A percentile compares a stretch with the other conserved stretches of the same genome.
Conservation (phyloP, 371 early-diverging fungal genomes). For the Umbelopsis sp. region DNA sequence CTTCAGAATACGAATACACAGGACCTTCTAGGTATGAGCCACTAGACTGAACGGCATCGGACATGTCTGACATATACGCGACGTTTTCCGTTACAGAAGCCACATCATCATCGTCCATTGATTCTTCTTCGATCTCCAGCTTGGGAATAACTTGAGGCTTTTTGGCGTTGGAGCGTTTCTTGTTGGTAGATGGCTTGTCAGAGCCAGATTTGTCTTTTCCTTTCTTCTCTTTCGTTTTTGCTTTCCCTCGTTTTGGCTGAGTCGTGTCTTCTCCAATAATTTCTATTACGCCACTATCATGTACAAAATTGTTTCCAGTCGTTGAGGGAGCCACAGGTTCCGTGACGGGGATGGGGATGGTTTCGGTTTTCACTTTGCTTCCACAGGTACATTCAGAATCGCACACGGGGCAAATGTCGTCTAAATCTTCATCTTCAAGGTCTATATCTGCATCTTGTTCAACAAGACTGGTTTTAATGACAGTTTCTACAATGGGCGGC, state of each 20-base stretch:
- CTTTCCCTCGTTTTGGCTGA: neutral
- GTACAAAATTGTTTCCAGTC: neutral
- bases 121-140: neutral
- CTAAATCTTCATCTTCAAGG: slow-evolving; percentile 48
- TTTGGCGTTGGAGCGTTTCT: neutral
- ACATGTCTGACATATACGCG: neutral
- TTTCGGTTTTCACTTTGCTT: slow-evolving; percentile 19
- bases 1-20: slow-evolving; percentile 14
- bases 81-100: neutral
- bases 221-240: slow-evolving; percentile 8
- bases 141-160: neutral
- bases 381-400: slow-evolving; percentile 67
- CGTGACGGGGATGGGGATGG: neutral
- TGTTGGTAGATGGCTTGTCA: neutral
- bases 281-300: slow-evolving; percentile 5
- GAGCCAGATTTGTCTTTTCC: neutral
- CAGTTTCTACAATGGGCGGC: slow-evolving; percentile 5
- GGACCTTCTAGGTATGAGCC: slow-evolving; percentile 8
- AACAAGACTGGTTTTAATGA: neutral
- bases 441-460: slow-evolving; percentile 31
- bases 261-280: slow-evolving; percentile 9
- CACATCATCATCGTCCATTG: neutral
- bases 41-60: neutral
- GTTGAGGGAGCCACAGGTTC: no score
- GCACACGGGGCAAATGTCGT: slow-evolving; percentile 66